Base-by-base conservation (phyloP, 345 rosid genomes). In the Acer campestre region DNA sequence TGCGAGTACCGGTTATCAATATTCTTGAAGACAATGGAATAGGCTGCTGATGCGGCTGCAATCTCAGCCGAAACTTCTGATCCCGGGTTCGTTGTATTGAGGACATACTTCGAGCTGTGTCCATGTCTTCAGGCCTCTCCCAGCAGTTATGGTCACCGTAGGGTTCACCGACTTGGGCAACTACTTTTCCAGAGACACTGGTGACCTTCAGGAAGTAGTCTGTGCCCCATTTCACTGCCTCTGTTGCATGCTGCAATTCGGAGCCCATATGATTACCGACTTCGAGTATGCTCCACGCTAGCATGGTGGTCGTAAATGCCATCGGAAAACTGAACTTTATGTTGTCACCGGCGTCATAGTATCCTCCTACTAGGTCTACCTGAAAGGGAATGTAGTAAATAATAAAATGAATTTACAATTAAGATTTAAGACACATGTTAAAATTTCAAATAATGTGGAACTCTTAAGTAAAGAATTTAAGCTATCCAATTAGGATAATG, bases 101-200 rank as follows among this genome's bases (percentile, higher is more conserved):
- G 82, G 20, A 84, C 88, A 74, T 83, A 95, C 88, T 95, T 67
- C 99, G 83, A 20, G 92, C 91, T 0, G 98, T 93, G 83, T 93
- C 97, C 97, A 95, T 95, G 75, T 95, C 98, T 82, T 93, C 95
- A 1, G 98, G 98, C 79, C 98, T 89, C 79, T 93, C 89, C 97
- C 98, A 93, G 76, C 97, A 92, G 59, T 77, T 8, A 78, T 92
- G 97, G 48, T 92, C 98, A 27, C 81, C 23, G 67, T 79, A 73
- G 25, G 92, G 92, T 29, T 92, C 92, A 13, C 93, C 97, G 6
- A 88, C 90, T 74, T 79, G 73, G 1, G 81, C 88, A 0, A 70
- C 76, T 23, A 87, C 79, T 2, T 18, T 1, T 35, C 83, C 84
- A 3, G 85, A 85, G 63, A 44, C 51, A 5, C 82, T 82, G 6